A percentile compares a stretch with the other conserved stretches of the same genome.
Evolutionary conservation across 1,139 yeast species (phyloP).

Genomic region (Saccharomyces hybrid): DNA sequence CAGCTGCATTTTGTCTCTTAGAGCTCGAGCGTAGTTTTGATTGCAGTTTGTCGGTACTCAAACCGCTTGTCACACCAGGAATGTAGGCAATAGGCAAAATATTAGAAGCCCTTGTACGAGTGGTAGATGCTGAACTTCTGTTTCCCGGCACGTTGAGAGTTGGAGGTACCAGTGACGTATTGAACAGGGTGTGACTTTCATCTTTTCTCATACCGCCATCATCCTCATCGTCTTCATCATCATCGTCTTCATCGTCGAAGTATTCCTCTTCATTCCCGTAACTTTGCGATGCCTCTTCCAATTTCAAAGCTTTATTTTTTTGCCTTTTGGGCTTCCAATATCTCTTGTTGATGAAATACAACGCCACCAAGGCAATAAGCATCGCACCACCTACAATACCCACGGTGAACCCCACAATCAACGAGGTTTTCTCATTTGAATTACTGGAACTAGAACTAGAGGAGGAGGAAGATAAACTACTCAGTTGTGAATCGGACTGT

Average conservation of each 20-base stretch:
- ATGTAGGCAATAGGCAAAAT: constrained; percentile 90
- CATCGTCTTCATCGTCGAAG: constrained; percentile 11
- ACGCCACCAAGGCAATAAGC: neutral
- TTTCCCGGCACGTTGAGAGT: constrained; percentile 10
- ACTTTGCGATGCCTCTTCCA: constrained; percentile 15
- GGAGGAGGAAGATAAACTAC: constrained; percentile 5
- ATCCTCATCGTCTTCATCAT: constrained; percentile 9
- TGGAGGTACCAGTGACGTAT: neutral
- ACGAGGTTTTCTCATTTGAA: neutral
- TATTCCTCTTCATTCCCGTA: constrained; percentile 11
- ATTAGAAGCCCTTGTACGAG: constrained; percentile 73
- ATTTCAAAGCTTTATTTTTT: constrained; percentile 13
- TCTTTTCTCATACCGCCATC: constrained; percentile 11
- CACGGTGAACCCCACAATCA: constrained; percentile 35
- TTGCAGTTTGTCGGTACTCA: neutral
- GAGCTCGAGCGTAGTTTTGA: neutral
- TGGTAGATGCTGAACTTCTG: constrained; percentile 48
- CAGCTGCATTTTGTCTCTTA: constrained; percentile 6
- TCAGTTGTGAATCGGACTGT: constrained; percentile 11
- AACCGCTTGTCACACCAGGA: constrained; percentile 75
- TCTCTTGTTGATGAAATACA: constrained; percentile 29
- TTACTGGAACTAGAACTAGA: neutral
- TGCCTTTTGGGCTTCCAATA: constrained; percentile 32
- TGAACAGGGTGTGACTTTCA: constrained; percentile 16
- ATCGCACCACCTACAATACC: constrained; percentile 57